phyloP scores from a whole-genome alignment of 768 basidiomycete genomes.

The Boletus eberwhitei region DNA sequence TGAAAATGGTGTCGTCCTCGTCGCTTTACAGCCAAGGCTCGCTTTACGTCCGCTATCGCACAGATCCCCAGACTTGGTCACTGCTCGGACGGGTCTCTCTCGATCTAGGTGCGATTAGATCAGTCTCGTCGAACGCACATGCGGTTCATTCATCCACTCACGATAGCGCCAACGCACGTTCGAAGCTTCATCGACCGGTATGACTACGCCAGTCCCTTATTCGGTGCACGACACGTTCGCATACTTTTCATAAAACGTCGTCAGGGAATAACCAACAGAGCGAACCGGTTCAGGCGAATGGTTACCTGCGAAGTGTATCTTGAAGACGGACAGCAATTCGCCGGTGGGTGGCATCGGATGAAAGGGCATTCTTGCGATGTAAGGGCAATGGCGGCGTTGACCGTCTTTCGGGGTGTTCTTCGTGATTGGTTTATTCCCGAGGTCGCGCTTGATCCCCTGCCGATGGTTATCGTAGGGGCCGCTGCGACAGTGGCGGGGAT shows the following conservation, averaged over 20 bases:
- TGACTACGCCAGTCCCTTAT: neutral
- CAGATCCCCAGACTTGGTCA: neutral
- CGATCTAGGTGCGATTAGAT: neutral
- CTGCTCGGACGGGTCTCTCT: no score
- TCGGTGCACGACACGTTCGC: neutral
- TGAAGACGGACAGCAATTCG: neutral
- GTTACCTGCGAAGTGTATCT: neutral
- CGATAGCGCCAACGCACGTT: neutral
- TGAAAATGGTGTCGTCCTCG: neutral
- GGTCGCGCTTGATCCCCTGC: neutral
- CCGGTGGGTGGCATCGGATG: neutral
- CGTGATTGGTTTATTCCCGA: neutral
- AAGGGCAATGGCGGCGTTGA: neutral
- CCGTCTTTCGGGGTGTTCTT: neutral
- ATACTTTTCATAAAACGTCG: neutral
- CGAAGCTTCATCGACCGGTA: neutral
- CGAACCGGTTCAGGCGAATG: neutral
- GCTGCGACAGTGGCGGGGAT: neutral
- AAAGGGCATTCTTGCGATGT: no score
- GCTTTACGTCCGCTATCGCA: neutral
- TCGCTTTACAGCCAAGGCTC: neutral
- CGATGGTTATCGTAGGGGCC: neutral
- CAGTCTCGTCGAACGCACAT: neutral
- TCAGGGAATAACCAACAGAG: neutral
- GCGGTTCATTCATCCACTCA: neutral